phyloP scores from a whole-genome alignment of 306 rosid species.

The Acacia confusa region DNA sequence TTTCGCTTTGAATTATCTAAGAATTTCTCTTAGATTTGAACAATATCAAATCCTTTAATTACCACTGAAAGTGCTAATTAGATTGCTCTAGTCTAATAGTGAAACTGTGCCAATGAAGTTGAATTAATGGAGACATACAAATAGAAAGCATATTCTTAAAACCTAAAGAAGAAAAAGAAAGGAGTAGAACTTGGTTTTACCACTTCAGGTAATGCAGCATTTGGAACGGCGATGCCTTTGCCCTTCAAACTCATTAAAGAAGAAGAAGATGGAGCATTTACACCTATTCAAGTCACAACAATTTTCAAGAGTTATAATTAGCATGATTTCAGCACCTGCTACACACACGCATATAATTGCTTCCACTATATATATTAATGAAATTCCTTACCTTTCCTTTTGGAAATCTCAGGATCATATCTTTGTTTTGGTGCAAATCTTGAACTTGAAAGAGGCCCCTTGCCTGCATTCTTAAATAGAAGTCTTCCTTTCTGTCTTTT shows the following conservation, averaged over 20 bases:
- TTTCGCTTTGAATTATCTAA: neutral
- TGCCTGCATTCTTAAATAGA: neutral
- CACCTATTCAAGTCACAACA: neutral
- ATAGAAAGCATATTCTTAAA: neutral
- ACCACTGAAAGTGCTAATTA: neutral
- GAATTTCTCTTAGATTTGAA: neutral
- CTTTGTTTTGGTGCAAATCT: neutral
- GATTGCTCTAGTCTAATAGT: neutral
- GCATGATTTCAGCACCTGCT: neutral
- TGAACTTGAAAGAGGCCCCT: neutral
- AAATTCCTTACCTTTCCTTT: conserved; percentile 15
- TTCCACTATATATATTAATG: neutral
- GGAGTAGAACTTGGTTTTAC: neutral
- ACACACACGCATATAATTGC: neutral
- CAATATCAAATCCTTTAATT: neutral
- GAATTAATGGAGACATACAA: neutral
- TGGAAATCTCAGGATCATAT: neutral
- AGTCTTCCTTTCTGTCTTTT: conserved; percentile 16
- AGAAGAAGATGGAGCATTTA: neutral
- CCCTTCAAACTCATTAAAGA: neutral
- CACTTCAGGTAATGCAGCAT: neutral
- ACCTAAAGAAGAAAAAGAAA: too few species aligned
- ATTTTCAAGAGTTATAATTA: neutral
- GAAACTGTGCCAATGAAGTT: neutral
- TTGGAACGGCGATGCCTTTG: neutral